A percentile compares a stretch with the other conserved stretches of the same genome.
phyloP scores from a whole-genome alignment of 2,329 filamentous ascomycete species.

The Coleophoma crateriformis region DNA sequence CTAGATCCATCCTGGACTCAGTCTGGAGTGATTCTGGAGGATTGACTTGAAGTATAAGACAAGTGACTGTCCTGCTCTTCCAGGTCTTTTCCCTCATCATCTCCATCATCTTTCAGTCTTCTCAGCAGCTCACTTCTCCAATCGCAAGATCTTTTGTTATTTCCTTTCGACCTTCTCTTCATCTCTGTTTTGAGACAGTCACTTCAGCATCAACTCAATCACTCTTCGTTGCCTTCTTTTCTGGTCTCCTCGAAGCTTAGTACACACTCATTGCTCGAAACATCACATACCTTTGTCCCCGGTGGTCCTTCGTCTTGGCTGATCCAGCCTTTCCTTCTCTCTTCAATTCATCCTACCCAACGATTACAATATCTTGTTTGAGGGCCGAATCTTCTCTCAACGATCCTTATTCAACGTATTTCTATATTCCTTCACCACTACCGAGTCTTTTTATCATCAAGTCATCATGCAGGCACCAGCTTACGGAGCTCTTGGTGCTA shows the following conservation, averaged over 20 bases:
- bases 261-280: no score
- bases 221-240: slow-evolving; percentile 13
- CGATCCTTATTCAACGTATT: no score
- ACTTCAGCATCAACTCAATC: slow-evolving; percentile 17
- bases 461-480: slow-evolving; percentile 19
- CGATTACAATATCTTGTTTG: not conserved
- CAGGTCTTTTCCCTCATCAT: slow-evolving; percentile 14
- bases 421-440: not conserved
- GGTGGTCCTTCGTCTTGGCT: not conserved
- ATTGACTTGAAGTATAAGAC: not conserved
- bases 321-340: not conserved
- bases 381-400: not conserved
- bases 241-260: not conserved
- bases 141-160: slow-evolving; percentile 1
- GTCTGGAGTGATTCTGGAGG: no score
- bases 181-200: slow-evolving; percentile 14
- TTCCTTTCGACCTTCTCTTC: slow-evolving; percentile 7
- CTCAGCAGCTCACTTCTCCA: slow-evolving; percentile 11
- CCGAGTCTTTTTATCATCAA: not conserved
- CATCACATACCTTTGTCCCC: not conserved
- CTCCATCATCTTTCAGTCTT: slow-evolving; percentile 10
- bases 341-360: not conserved
- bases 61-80: slow-evolving; percentile 12
- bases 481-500: slow-evolving; percentile 66
- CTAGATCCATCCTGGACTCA: no score